Base-by-base conservation (phyloP, 2,329 filamentous ascomycete genomes). In the Cladosporium sp. region DNA sequence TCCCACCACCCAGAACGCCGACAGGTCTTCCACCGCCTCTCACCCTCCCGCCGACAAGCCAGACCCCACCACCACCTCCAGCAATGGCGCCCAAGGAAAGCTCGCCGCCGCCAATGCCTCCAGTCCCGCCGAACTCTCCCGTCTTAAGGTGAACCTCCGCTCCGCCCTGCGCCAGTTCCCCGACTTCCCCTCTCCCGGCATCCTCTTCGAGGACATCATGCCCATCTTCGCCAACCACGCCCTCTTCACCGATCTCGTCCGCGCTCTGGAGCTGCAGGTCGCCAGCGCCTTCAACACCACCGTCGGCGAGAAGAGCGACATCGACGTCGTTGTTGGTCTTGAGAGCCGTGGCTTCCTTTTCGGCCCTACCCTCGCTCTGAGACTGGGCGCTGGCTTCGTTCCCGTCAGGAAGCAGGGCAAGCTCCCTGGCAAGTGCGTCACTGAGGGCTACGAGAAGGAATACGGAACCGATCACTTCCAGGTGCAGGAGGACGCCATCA, bases 201-300 rank as follows among this genome's bases (percentile, higher is more conserved):
- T 98, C 67, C 79, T 95, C 64, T 98, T 98, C 72, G 89, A 96
- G 75, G 93, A 98, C 69, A 97, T 98, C 72, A 85, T 98, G 71
- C 93, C 93, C 54, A 85, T 97, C 67, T 97, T 98, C 77, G 83
- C 88, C 68, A 79, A 89, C 65, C 83, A 84, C 49, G 66, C 69
- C 45, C 77, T 87, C 54, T 92, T 96, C 73, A 77, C 80, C 59
- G 78, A 82, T 50, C 84, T 98, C 52, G 77, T 96, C 68, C 81
- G 84, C 62, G 88, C 89, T 42, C 85, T 97, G 60, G 87, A 95
- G 71, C 78, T 96, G 55, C 85, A 95, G 69, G 78, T 95, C 57
- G 72, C 79, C 51, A 74, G 84, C 61, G 77, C 77, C 55, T 85
- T 85, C 62, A 18, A 48, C 45, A 29, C 51, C 33, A 56, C 55